phyloP scores from a whole-genome alignment of 305 asterid species.

The Stenogyne calaminthoides region DNA sequence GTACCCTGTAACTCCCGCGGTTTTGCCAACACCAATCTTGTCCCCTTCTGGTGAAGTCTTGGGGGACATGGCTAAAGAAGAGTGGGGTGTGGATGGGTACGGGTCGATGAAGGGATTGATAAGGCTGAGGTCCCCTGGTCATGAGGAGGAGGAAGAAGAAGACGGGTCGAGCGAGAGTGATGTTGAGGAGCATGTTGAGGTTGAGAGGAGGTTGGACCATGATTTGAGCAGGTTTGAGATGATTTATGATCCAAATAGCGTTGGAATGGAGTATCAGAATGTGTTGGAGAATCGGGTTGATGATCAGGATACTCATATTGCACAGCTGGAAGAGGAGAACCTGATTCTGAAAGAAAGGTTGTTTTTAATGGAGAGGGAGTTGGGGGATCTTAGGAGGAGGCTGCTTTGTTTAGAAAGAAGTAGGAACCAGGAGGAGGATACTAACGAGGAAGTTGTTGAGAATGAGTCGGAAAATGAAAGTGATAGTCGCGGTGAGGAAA shows the following conservation, averaged over 20 bases:
- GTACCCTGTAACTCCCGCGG: slow-evolving; percentile 67
- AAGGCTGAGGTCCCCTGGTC: slow-evolving; percentile 46
- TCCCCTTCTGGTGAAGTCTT: slow-evolving; percentile 74
- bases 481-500: slow-evolving; percentile 59
- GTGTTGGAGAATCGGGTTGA: slow-evolving; percentile 83
- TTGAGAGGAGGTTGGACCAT: slow-evolving; percentile 85
- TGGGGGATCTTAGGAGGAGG: slow-evolving; percentile 78
- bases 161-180: slow-evolving; percentile 88
- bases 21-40: slow-evolving; percentile 68
- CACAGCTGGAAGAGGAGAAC: slow-evolving; percentile 82
- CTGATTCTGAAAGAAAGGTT: slow-evolving; percentile 78
- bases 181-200: slow-evolving; percentile 91
- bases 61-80: slow-evolving; percentile 76
- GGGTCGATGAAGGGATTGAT: slow-evolving; percentile 87
- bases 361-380: slow-evolving; percentile 85
- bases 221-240: slow-evolving; percentile 92
- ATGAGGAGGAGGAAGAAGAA: slow-evolving; percentile 69
- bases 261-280: slow-evolving; percentile 54
- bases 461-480: slow-evolving; percentile 66
- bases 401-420: slow-evolving; percentile 64
- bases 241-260: slow-evolving; percentile 64
- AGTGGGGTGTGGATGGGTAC: slow-evolving; percentile 76
- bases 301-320: slow-evolving; percentile 81
- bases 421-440: slow-evolving; percentile 44
- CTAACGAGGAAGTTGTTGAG: slow-evolving; percentile 63